Evolutionary conservation across 2,329 filamentous ascomycete genomes (phyloP).

Genomic region (Pseudopyrenochaeta lycopersici): DNA sequence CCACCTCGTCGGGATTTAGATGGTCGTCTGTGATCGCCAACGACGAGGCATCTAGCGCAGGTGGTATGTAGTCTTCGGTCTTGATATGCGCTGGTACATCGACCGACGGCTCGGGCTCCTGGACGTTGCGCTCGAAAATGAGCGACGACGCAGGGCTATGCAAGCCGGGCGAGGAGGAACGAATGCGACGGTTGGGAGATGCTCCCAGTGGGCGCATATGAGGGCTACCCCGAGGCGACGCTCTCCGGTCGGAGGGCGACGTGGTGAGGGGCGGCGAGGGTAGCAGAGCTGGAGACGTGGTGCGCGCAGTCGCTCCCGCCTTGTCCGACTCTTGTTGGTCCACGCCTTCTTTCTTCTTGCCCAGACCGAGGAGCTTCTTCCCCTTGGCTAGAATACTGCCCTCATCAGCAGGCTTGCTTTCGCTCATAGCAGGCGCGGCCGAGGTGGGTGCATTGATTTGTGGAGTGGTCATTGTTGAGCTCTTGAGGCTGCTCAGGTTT

Average conservation of each 20-base stretch:
- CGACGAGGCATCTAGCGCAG: slow-evolving; percentile 89
- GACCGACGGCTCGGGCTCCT: slow-evolving; percentile 79
- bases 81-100: slow-evolving; percentile 94
- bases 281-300: slow-evolving; percentile 35
- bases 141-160: slow-evolving; percentile 77
- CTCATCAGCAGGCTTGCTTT: slow-evolving; percentile 34
- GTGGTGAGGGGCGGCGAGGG: slow-evolving; percentile 44
- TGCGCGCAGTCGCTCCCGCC: slow-evolving; percentile 12
- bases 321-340: slow-evolving; percentile 18
- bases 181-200: slow-evolving; percentile 72
- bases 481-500: slow-evolving; percentile 17
- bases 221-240: slow-evolving; percentile 48
- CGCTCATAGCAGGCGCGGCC: slow-evolving; percentile 24
- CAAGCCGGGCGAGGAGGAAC: slow-evolving; percentile 77
- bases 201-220: slow-evolving; percentile 50
- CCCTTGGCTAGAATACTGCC: slow-evolving; percentile 41
- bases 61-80: slow-evolving; percentile 92
- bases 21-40: slow-evolving; percentile 88
- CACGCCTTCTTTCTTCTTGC: slow-evolving; percentile 44
- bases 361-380: slow-evolving; percentile 49
- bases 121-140: slow-evolving; percentile 95
- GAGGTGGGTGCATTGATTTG: slow-evolving; percentile 20
- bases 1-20: slow-evolving; percentile 86
- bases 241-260: slow-evolving; percentile 36
- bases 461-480: slow-evolving; percentile 10